Evolutionary conservation across 164 flowering plant genomes (phyloP).

Genomic region (Cinnamomum chago): DNA sequence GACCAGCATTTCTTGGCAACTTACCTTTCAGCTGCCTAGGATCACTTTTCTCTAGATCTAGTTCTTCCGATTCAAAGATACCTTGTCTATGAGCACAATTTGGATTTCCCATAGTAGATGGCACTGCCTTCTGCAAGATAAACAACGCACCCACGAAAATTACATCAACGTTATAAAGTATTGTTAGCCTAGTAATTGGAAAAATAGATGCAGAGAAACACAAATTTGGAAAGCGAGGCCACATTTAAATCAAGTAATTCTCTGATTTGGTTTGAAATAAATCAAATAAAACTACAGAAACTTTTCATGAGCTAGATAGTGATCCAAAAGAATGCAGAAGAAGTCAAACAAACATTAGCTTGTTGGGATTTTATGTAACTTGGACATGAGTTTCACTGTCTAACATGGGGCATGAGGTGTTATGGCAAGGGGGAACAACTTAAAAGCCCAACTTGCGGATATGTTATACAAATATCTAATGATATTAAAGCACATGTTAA

Average conservation of each 20-base stretch:
- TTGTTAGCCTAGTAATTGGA: background rate
- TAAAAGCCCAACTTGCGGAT: too few species aligned
- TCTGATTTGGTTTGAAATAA: too few species aligned
- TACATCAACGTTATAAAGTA: background rate
- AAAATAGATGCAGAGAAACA: background rate
- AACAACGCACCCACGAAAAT: background rate
- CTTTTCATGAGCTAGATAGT: too few species aligned
- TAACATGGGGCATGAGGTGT: too few species aligned
- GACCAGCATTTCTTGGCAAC: background rate
- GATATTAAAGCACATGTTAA: too few species aligned
- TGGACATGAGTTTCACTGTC: too few species aligned
- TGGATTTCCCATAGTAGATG: background rate
- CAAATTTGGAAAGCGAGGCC: background rate
- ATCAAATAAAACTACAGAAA: too few species aligned
- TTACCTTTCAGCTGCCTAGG: slow-evolving; percentile 7
- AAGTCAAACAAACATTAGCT: too few species aligned
- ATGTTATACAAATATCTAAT: too few species aligned
- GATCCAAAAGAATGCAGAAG: too few species aligned
- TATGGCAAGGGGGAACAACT: too few species aligned
- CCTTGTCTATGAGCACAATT: background rate
- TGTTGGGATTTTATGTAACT: too few species aligned
- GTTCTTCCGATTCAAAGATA: slow-evolving; percentile 1
- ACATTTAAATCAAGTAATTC: background rate
- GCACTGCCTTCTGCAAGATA: slow-evolving; percentile 4
- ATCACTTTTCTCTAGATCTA: background rate